Percentiles rank a stretch among this genome's conserved stretches.
phyloP scores from a whole-genome alignment of 106 monocot species.

The Xerophyta viscosa region DNA sequence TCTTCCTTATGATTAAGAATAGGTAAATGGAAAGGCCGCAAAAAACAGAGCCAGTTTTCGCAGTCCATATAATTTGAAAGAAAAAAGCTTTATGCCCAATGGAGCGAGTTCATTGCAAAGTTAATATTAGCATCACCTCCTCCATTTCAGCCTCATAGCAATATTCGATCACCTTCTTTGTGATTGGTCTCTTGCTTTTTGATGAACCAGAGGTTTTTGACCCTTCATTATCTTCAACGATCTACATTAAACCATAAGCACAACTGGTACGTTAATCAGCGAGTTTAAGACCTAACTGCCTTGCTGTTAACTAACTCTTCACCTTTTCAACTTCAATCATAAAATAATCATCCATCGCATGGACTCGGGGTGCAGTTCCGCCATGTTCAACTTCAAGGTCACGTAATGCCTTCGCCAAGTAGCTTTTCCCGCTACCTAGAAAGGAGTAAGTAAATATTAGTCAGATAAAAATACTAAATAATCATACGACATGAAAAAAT shows the following conservation, averaged over 20 bases:
- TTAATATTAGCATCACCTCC: constrained; percentile 45
- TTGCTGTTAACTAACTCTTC: too few species aligned
- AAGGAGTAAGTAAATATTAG: too few species aligned
- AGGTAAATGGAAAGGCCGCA: too few species aligned
- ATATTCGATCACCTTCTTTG: constrained; percentile 87
- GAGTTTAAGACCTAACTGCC: too few species aligned
- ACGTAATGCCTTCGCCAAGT: constrained; percentile 77
- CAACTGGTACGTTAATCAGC: too few species aligned
- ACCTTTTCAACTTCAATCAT: constrained; percentile 99
- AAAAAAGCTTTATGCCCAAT: too few species aligned
- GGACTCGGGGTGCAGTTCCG: constrained; percentile 81
- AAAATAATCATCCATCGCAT: constrained; percentile 99
- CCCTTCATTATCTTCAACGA: constrained; percentile 70
- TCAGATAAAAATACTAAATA: neutral
- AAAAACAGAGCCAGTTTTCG: too few species aligned
- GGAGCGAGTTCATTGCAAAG: too few species aligned
- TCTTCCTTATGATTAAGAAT: too few species aligned
- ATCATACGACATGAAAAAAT: too few species aligned
- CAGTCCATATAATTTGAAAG: too few species aligned
- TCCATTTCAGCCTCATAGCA: constrained; percentile 99
- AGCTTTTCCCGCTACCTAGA: constrained; percentile 99
- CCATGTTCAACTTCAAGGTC: constrained; percentile 95
- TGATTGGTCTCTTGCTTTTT: constrained; percentile 55
- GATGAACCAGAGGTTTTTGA: constrained; percentile 45
- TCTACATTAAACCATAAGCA: constrained; percentile 5